These are phyloP conservation scores for Aspergillus pseudoterreus DNA, from an alignment of 2,329 filamentous ascomycete genomes.

Conservation along the genomic window DNA sequence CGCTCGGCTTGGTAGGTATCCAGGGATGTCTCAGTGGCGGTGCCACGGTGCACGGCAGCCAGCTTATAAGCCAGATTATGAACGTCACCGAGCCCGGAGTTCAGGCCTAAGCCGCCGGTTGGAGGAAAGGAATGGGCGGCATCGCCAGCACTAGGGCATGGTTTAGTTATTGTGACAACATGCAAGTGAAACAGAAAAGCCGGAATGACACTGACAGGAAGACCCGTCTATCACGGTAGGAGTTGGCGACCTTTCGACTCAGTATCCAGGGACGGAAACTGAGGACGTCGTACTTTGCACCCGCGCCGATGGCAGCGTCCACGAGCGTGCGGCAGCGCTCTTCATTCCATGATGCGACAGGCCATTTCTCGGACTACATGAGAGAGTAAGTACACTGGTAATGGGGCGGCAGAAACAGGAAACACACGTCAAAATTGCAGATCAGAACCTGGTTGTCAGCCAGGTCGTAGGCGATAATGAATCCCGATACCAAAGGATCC, in stretches of 20 bases:
- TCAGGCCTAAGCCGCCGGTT: conserved; percentile 54
- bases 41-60: conserved; percentile 30
- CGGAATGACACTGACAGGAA: conserved; percentile 25
- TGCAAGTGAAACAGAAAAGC: conserved; percentile 22
- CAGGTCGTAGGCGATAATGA: conserved; percentile 45
- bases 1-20: conserved; percentile 38
- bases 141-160: conserved; percentile 43
- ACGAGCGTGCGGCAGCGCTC: no score
- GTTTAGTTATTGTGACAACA: conserved; percentile 7
- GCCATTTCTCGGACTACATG: conserved; percentile 30
- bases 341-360: conserved; percentile 35
- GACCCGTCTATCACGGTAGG: conserved; percentile 1
- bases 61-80: conserved; percentile 47
- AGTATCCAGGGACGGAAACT: no score
- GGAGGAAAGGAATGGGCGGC: conserved; percentile 54
- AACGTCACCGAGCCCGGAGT: conserved; percentile 50
- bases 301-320: no score
- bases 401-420: no score
- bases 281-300: no score
- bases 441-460: conserved; percentile 42
- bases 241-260: no score
- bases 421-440: conserved; percentile 41
- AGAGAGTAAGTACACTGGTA: no score
- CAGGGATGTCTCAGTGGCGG: neutral
- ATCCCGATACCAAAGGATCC: conserved; percentile 42